Evolutionary conservation across 2,329 filamentous ascomycete genomes (phyloP).

Genomic region (Fusarium mangiferae): DNA sequence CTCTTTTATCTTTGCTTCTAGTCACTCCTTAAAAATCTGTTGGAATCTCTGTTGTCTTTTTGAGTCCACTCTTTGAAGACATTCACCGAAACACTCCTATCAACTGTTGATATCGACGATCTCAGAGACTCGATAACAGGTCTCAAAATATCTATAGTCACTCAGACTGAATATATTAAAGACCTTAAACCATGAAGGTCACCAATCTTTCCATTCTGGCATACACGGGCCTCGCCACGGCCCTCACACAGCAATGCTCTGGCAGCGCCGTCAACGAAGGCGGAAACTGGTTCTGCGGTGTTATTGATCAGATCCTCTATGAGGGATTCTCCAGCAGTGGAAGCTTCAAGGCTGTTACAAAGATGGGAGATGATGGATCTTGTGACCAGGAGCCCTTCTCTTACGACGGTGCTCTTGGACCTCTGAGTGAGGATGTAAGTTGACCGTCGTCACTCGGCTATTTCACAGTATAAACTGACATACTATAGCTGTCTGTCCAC

Average conservation of each 20-base stretch:
- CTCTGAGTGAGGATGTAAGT: constrained; percentile 76
- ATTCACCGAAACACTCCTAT: constrained; percentile 15
- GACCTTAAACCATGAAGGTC: constrained; percentile 47
- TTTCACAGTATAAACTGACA: neutral
- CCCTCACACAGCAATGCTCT: constrained; percentile 50
- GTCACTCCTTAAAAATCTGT: constrained; percentile 27
- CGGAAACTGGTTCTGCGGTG: constrained; percentile 74
- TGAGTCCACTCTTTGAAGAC: constrained; percentile 24
- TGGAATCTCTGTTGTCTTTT: constrained; percentile 23
- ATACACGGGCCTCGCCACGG: constrained; percentile 45
- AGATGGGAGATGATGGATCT: constrained; percentile 65
- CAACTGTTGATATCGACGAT: neutral
- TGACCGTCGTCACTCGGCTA: neutral
- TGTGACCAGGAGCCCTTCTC: constrained; percentile 64
- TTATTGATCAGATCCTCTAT: constrained; percentile 75
- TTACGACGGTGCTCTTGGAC: constrained; percentile 71
- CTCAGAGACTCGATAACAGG: neutral
- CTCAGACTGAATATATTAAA: neutral
- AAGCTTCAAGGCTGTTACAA: constrained; percentile 71
- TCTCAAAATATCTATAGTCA: neutral
- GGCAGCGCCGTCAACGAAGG: constrained; percentile 50
- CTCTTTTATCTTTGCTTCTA: constrained; percentile 38
- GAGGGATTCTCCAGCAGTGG: constrained; percentile 68
- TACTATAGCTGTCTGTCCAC: constrained; percentile 73
- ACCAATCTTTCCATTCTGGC: constrained; percentile 43